Percentiles rank a stretch among this genome's conserved stretches.
phyloP scores from a whole-genome alignment of 2,329 filamentous ascomycete genomes.

The Fusarium sp. region DNA sequence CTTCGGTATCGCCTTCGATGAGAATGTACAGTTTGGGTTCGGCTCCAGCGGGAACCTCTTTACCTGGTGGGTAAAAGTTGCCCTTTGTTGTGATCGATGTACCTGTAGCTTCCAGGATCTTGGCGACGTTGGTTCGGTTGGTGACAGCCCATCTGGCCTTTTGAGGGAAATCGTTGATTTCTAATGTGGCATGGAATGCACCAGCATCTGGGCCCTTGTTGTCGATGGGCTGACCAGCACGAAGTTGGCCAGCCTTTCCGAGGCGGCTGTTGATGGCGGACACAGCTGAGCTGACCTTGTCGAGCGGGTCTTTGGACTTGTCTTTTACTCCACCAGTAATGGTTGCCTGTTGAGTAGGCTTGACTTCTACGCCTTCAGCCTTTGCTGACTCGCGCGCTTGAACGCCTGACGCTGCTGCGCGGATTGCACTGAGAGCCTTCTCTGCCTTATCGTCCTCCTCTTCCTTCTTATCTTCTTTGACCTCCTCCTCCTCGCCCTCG shows the following conservation, averaged over 20 bases:
- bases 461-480: slow-evolving; percentile 80
- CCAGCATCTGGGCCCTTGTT: slow-evolving; percentile 98
- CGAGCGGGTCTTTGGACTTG: slow-evolving; percentile 74
- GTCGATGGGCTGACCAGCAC: slow-evolving; percentile 92
- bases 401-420: slow-evolving; percentile 67
- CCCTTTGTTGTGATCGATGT: slow-evolving; percentile 98
- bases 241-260: slow-evolving; percentile 86
- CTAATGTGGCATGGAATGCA: slow-evolving; percentile 93
- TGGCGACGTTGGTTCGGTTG: slow-evolving; percentile 96
- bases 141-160: slow-evolving; percentile 99
- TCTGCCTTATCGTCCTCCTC: slow-evolving; percentile 70
- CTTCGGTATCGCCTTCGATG: slow-evolving; percentile 95
- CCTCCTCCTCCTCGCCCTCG: slow-evolving; percentile 83
- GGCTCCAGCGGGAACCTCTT: slow-evolving; percentile 76
- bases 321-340: slow-evolving; percentile 64
- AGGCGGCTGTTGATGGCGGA: slow-evolving; percentile 90
- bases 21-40: slow-evolving; percentile 97
- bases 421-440: slow-evolving; percentile 71
- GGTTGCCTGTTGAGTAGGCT: slow-evolving; percentile 53
- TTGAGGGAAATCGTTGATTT: slow-evolving; percentile 99
- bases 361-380: slow-evolving; percentile 49
- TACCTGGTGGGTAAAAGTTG: slow-evolving; percentile 83
- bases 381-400: slow-evolving; percentile 61
- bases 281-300: slow-evolving; percentile 89
- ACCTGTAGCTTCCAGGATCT: slow-evolving; percentile 93